Evolutionary conservation across 2,329 filamentous ascomycete species (phyloP), one percentile per base, ranked within the genome.

Genomic region (Xylaria multiplex): DNA sequence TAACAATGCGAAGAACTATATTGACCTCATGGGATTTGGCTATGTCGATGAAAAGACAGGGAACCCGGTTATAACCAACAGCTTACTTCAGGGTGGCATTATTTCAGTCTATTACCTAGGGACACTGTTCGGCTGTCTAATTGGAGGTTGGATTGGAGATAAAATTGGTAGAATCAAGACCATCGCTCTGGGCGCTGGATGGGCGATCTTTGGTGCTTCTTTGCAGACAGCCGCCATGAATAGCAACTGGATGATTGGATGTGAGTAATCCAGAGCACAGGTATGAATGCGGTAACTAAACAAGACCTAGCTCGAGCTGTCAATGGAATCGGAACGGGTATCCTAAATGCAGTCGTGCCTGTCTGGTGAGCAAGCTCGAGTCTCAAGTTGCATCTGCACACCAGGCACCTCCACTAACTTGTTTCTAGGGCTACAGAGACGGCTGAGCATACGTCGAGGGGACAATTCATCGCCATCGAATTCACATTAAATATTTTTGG

Each of bases 401-500:
- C n/a, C n/a, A n/a, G n/a, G n/a, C n/a, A 14, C 9, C 13, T 57
- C 8, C n/a, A 11, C 32, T 19, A 35, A 53, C 27, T 27, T 9
- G 4, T 11, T 1, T 48, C 13, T n/a, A 73, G 73, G 88, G 88
- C 89, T 0, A 90, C 90, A 0, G 90, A 92, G 76, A 90, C 87
- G 0, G 86, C 88, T 0, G 86, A 90, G 45, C 88, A 91, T 72
- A 91, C 85, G 0, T 88, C 86, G 2, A 85, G 91, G 46, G 91
- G 91, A 6, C 84, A 88, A 54, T 91, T 91, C 68, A 87, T 92
- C 63, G 88, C 89, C 9, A 88, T 91, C 60, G 90, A 92, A 72
- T 92, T 93, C 68, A 92, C 89, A 0, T 77, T 92, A 8, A 93
- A 92, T 73, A 91, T 92, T 66, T 88, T 91, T 54, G 90, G 90